phyloP scores from a whole-genome alignment of 768 basidiomycete species.

The Tylopilus balloui region DNA sequence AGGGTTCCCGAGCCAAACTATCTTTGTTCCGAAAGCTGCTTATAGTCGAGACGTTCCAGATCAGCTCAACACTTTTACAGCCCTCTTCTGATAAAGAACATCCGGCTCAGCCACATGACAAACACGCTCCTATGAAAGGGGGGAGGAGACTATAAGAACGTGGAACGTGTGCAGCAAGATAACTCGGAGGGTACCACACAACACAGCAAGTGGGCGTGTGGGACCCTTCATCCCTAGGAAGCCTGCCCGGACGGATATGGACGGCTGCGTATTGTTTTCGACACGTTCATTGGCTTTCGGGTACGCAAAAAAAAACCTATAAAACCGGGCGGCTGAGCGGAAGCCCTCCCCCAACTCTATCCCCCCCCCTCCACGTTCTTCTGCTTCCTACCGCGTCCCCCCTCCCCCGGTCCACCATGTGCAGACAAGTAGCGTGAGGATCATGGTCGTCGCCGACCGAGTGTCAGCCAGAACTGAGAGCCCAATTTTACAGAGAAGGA shows the following conservation, averaged over 20 bases:
- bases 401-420: conserved; percentile 43
- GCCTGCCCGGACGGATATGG: conserved; percentile 27
- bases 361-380: conserved; percentile 9
- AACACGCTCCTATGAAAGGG: conserved; percentile 18
- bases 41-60: conserved; percentile 21
- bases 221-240: conserved; percentile 19
- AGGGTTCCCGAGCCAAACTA: conserved; percentile 20
- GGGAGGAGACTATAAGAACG: too few species aligned
- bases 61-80: conserved; percentile 12
- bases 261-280: conserved; percentile 26
- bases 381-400: neutral
- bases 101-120: conserved; percentile 30
- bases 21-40: conserved; percentile 26
- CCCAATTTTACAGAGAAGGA: conserved; percentile 55
- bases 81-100: conserved; percentile 27
- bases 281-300: conserved; percentile 24
- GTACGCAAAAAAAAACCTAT: conserved; percentile 26
- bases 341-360: conserved; percentile 14
- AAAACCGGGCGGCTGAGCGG: conserved; percentile 20
- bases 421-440: conserved; percentile 71
- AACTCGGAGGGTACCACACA: conserved; percentile 18
- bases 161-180: conserved; percentile 19
- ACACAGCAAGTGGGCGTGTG: conserved; percentile 29
- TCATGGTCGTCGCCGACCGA: neutral
- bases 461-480: neutral